Conservation (phyloP, 495 filamentous ascomycete genomes). For the Talaromyces nanjingensis region DNA sequence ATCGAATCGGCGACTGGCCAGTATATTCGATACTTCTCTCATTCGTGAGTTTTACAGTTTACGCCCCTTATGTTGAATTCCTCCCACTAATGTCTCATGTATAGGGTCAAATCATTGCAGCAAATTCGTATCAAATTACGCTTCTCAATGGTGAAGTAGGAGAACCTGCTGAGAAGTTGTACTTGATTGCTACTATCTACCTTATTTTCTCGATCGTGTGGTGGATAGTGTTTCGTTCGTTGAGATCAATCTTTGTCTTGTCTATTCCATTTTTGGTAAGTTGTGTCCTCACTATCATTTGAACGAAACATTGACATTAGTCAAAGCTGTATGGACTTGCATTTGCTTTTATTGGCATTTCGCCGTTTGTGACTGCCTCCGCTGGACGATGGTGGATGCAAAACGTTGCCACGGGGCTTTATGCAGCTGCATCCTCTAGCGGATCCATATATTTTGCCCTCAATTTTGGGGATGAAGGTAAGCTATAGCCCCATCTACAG, state of each 20-base stretch:
- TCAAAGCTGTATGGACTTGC: constrained; percentile 47
- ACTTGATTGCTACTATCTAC: constrained; percentile 57
- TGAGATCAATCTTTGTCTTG: constrained; percentile 51
- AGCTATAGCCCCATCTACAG: neutral
- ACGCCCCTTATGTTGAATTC: neutral
- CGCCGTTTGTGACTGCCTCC: constrained; percentile 31
- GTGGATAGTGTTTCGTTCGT: constrained; percentile 52
- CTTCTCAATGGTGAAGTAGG: constrained; percentile 54
- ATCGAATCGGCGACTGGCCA: constrained; percentile 50
- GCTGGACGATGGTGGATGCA: constrained; percentile 42
- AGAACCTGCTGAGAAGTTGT: constrained; percentile 54
- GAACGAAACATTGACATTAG: neutral
- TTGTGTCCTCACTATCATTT: neutral
- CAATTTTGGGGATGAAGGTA: constrained; percentile 60
- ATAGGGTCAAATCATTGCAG: constrained; percentile 56
- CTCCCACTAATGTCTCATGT: constrained; percentile 1
- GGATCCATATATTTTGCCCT: constrained; percentile 59
- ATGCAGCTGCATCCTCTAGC: constrained; percentile 51
- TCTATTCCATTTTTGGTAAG: constrained; percentile 46
- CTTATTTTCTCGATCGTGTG: constrained; percentile 52
- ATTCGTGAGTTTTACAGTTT: constrained; percentile 24
- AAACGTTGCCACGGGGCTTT: constrained; percentile 53
- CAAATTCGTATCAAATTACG: constrained; percentile 63
- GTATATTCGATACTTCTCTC: constrained; percentile 58
- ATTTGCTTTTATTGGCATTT: constrained; percentile 34